Evolutionary conservation across 768 basidiomycete species (phyloP), one percentile per base, ranked within the genome.

Genomic region (Mrakia hoshinonis): DNA sequence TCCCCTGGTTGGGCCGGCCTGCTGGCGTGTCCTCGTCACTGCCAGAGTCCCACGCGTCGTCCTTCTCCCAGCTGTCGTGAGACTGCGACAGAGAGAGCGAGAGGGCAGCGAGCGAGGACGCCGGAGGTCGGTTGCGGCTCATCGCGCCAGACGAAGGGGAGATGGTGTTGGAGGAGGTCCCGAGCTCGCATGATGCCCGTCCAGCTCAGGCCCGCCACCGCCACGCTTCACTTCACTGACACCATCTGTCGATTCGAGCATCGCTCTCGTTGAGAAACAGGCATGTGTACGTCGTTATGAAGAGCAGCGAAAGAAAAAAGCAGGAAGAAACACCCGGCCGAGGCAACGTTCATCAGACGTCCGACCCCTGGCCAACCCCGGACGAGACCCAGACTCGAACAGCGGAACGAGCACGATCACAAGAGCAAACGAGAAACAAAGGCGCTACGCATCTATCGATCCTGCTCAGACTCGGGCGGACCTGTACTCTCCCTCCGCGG

Each of bases 31-130:
- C 70, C 39, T 51, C 63, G 39, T 71, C 70, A 0, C 43, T 48
- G 5, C 52, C 64, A 11, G 63, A 66, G 39, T 71, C 70, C 70
- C 70, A 71, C n/a, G 62, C 70, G 26, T 71, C 70, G 52, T 71
- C 70, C 10, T 71, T 39, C 20, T 39, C 54, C 70, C 70, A 71
- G 15, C 22, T 22, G 9, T 49, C 49, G 15, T 60, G 60, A 47
- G 38, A 60, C 43, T 36, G 43, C 7, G 54, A 47, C 13, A 60
- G 26, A 9, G 67, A 54, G 47, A 69, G 54, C 46, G 68, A 69
- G 18, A 69, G 31, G 6, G 68, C 68, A 12, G 68, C 58, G 2
- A 69, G 68, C 58, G 68, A 62, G 3, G 68, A 64, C 12, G 63
- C 43, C n/a, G 63, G 63, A 12, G 63, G 63, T 7, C 63, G 63